Base-by-base conservation (phyloP, 106 monocot species). In the Agapanthus africanus region DNA sequence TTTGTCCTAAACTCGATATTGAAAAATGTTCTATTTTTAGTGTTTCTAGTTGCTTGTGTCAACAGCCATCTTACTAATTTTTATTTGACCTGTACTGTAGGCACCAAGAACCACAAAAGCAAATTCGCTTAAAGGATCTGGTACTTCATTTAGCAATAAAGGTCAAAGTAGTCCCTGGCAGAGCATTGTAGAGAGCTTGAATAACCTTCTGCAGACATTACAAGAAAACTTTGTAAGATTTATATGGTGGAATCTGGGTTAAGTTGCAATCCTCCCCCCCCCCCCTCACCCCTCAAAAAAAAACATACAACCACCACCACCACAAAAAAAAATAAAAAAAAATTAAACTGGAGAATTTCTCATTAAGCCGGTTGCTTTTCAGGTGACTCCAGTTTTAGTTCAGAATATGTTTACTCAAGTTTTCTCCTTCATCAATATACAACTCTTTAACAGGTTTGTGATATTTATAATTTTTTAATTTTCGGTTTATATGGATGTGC, bases 371-470 rank as follows among this genome's bases (percentile, higher is more conserved):
- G 32, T 44, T 49, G 31, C 1, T 49, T 74, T 84, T 64, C 78
- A 99, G 99, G 87, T 99, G 7, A 87, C 93, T 66, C 32, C 70
- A 23, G 39, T 82, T 73, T 65, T 99, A 23, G 72, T 87, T 65
- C 86, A 84, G 70, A 99, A 90, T 50, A 73, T 99, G 10, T 78
- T 93, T 63, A 81, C 80, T 54, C 93, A 90, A 74, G 67, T 87
- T 79, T 93, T 93, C 72, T 87, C 90, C 59, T 93, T 80, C 71
- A 81, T 99, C 39, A 99, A 93, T 74, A 85, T 85, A 40, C 93
- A 93, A 81, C 90, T 99, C 30, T 93, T 99, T 67, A 99, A 93
- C 68, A 93, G 90, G 99, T 99, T 52, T 59, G 52, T 71, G 8
- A 30, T 52, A 41, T 27, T 27, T 61, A 4, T 33, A 7, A n/a